Evolutionary conservation across 2,329 filamentous ascomycete species (phyloP).

Genomic region (Raffaelea albimanens): DNA sequence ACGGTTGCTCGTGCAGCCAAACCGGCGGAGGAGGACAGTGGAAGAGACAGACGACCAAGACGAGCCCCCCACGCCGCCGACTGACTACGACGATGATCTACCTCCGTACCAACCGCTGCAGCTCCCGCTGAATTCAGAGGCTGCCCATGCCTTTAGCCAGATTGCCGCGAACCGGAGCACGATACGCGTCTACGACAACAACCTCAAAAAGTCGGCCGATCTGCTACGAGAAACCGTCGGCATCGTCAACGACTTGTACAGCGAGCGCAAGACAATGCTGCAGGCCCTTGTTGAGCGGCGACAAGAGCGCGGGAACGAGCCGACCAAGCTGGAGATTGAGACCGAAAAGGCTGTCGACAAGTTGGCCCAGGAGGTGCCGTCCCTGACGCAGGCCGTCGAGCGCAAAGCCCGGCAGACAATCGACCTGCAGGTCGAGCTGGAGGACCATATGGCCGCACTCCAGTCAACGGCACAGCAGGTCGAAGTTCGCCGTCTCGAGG

Average conservation of each 20-base stretch:
- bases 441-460: conserved; percentile 36
- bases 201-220: conserved; percentile 33
- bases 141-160: conserved; percentile 29
- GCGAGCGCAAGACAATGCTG: conserved; percentile 25
- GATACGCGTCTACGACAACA: conserved; percentile 32
- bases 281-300: conserved; percentile 23
- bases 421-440: conserved; percentile 37
- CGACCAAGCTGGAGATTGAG: conserved; percentile 12
- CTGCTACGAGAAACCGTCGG: conserved; percentile 32
- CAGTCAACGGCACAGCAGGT: conserved; percentile 22
- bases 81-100: conserved; percentile 21
- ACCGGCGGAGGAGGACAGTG: not conserved
- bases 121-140: conserved; percentile 31
- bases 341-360: conserved; percentile 26
- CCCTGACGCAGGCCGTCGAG: conserved; percentile 36
- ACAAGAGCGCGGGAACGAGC: conserved; percentile 17
- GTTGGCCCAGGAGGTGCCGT: conserved; percentile 29
- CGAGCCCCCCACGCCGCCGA: conserved; percentile 3
- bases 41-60: not conserved
- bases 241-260: conserved; percentile 37
- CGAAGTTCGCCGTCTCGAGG: conserved; percentile 15
- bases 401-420: conserved; percentile 36
- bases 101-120: conserved; percentile 41
- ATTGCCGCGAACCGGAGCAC: conserved; percentile 31
- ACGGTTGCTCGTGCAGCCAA: conserved; percentile 9